Evolutionary conservation across 2,329 filamentous ascomycete species (phyloP).

Genomic region (Aquanectria penicillioides): DNA sequence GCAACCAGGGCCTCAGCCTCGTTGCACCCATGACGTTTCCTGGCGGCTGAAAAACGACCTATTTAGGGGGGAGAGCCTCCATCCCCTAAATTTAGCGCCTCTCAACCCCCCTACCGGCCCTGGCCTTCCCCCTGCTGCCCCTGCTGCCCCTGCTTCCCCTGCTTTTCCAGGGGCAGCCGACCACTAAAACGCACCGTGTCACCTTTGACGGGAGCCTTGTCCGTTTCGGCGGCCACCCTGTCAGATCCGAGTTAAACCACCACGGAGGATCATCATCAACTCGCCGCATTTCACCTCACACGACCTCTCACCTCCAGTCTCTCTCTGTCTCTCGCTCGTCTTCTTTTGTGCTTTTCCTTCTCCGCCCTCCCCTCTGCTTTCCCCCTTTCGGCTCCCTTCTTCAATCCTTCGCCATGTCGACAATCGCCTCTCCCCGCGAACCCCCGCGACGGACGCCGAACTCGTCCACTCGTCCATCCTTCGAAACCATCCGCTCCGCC

Average conservation of each 20-base stretch:
- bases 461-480: constrained; percentile 79
- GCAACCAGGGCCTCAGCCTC: constrained; percentile 33
- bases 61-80: too few species aligned
- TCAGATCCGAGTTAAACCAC: too few species aligned
- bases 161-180: constrained; percentile 10
- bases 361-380: background rate
- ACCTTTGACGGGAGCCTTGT: background rate
- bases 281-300: background rate
- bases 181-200: constrained; percentile 35
- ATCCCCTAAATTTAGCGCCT: constrained; percentile 33
- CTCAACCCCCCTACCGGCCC: too few species aligned
- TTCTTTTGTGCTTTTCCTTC: background rate
- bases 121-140: constrained; percentile 28
- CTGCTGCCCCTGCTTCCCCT: constrained; percentile 14
- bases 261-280: background rate
- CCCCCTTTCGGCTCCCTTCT: background rate
- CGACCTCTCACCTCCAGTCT: background rate
- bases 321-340: background rate
- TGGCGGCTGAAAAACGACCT: constrained; percentile 36
- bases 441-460: constrained; percentile 70
- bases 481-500: constrained; percentile 72
- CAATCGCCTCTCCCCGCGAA: constrained; percentile 71
- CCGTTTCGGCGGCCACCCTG: too few species aligned
- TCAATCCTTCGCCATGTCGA: constrained; percentile 65
- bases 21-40: constrained; percentile 35